Base-by-base conservation (phyloP, 1,284 basidiomycete genomes). In the Tylopilus orsonianus region DNA sequence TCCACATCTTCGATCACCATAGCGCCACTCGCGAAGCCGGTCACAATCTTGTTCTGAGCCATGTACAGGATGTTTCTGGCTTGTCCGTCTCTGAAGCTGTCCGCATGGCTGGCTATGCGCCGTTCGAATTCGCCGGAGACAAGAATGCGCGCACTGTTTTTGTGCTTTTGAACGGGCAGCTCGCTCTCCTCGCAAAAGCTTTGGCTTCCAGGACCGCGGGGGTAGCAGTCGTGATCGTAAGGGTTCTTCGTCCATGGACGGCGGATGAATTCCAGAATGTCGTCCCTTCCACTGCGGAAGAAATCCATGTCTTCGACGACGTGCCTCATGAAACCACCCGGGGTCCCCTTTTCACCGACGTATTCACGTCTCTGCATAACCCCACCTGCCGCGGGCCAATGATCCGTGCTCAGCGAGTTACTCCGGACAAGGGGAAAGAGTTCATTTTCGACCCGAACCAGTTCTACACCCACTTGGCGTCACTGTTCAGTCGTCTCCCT, bases 1-100 rank as follows among this genome's bases (percentile, higher is more conserved):
- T 87, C 49, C 89, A 90, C 64, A 68, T 93, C 32, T 91, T 92
- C 62, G 87, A 92, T 65, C 87, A 91, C 57, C 73, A 84, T 62
- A 77, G 81, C 55, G 73, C 80, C 35, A 71, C 82, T 40, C 81
- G 90, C 18, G 88, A 93, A 67, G 68, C 77, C n/a, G 81, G 87
- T 12, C 78, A 81, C 50, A 58, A 71, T 14, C 63, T 85, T 35
- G 46, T 59, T 23, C 27, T 54, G 40, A 60, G 67, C 37, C 46
- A 61, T n/a, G 49, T 63, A 10, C 65, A 68, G 48, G 56, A 63
- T 38, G 48, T 66, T 44, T 56, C 67, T 39, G 58, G 59, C 49
- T 49, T 65, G 37, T 48, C 71, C 49, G 44, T 85, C 38, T 61
- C 69, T 24, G 75, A 81, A 3, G 74, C 78, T 10, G 56, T 90